A percentile compares a stretch with the other conserved stretches of the same genome.
Conservation (phyloP, 345 rosid species). For the Populus simonii region DNA sequence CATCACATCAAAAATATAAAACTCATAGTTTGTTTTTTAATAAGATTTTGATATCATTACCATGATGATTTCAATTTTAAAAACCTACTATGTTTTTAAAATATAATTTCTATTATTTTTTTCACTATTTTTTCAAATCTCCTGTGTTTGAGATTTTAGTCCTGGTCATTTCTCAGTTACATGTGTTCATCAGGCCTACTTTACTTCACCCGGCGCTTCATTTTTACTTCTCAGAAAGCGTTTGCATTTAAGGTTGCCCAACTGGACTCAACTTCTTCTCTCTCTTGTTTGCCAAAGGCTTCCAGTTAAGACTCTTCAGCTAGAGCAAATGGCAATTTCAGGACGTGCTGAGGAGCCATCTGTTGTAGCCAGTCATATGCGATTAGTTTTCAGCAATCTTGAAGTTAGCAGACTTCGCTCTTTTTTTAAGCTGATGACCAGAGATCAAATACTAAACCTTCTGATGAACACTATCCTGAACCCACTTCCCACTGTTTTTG, state of each 20-base stretch:
- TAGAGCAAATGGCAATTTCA: constrained; percentile 89
- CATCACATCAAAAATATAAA: no score
- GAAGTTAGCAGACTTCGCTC: constrained; percentile 49
- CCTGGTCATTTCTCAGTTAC: no score
- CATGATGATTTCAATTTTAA: no score
- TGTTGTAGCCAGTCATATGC: constrained; percentile 84
- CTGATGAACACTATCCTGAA: background rate
- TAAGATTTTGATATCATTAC: no score
- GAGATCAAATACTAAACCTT: background rate
- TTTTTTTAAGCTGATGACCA: background rate
- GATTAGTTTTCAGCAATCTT: constrained; percentile 79
- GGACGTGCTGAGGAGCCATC: constrained; percentile 84
- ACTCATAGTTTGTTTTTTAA: no score
- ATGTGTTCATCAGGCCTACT: background rate
- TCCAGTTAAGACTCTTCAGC: constrained; percentile 90
- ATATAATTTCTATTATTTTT: no score
- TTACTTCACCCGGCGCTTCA: background rate
- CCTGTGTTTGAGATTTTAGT: no score
- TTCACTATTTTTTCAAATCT: no score
- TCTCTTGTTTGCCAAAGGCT: constrained; percentile 47
- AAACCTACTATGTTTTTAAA: no score
- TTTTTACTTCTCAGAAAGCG: background rate
- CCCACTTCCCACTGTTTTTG: background rate
- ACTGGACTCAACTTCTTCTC: background rate
- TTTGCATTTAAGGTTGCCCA: background rate